phyloP scores from a whole-genome alignment of 305 asterid genomes.

The Fraxinus baroniana region DNA sequence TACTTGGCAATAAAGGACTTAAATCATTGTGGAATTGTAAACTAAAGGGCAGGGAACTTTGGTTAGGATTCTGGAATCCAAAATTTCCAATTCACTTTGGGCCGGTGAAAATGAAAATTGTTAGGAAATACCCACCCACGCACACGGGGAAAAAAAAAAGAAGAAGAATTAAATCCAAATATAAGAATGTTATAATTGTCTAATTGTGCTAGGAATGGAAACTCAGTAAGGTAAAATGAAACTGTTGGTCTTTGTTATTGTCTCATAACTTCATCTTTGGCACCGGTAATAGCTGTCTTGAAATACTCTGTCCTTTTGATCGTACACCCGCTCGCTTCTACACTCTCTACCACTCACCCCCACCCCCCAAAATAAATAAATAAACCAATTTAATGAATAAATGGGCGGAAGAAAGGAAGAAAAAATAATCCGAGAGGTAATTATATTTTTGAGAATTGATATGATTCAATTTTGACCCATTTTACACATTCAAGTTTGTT shows the following conservation, averaged over 20 bases:
- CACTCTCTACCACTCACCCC: background rate
- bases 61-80: constrained; percentile 2
- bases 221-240: constrained; percentile 2
- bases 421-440: background rate
- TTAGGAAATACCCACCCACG: background rate
- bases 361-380: background rate
- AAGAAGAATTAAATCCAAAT: background rate
- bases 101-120: background rate
- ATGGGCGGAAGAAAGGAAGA: background rate
- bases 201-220: background rate
- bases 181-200: background rate
- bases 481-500: background rate
- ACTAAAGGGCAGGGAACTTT: constrained; percentile 17
- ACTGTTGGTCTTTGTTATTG: constrained; percentile 1
- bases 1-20: constrained; percentile 5
- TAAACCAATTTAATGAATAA: background rate
- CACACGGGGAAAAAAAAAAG: background rate
- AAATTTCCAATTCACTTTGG: constrained; percentile 6
- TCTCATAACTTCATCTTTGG: constrained; percentile 1
- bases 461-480: background rate
- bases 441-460: background rate
- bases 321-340: background rate
- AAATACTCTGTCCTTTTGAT: background rate
- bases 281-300: constrained; percentile 9
- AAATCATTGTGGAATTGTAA: background rate